Conservation (phyloP, 2,329 filamentous ascomycete species). For the Cladorrhinum sp. region DNA sequence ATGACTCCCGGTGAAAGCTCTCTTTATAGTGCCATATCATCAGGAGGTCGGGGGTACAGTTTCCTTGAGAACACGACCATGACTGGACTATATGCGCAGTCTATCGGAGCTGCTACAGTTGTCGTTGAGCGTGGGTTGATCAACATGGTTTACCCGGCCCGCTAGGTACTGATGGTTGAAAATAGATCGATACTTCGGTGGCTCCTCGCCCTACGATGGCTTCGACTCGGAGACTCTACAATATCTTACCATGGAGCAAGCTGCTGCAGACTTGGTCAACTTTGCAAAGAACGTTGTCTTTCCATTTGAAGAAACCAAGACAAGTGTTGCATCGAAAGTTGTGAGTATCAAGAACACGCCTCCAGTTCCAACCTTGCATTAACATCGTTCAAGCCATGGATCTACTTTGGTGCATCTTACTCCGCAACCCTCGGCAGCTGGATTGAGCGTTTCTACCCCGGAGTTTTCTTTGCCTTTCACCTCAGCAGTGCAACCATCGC, state of each 20-base stretch:
- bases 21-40: slow-evolving; percentile 16
- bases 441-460: slow-evolving; percentile 24
- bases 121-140: slow-evolving; percentile 24
- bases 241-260: slow-evolving; percentile 24
- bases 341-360: slow-evolving; percentile 9
- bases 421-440: slow-evolving; percentile 25
- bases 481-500: slow-evolving; percentile 25
- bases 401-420: slow-evolving; percentile 25
- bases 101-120: slow-evolving; percentile 20
- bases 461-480: slow-evolving; percentile 24
- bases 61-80: slow-evolving; percentile 26
- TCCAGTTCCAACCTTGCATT: not conserved
- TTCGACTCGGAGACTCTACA: slow-evolving; percentile 25
- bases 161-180: not conserved
- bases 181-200: slow-evolving; percentile 25
- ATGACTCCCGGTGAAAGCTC: slow-evolving; percentile 23
- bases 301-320: slow-evolving; percentile 17
- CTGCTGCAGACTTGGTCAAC: slow-evolving; percentile 23
- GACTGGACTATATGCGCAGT: slow-evolving; percentile 20
- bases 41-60: slow-evolving; percentile 12
- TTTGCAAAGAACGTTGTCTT: slow-evolving; percentile 25
- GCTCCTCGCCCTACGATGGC: slow-evolving; percentile 24
- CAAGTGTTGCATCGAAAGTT: slow-evolving; percentile 18
- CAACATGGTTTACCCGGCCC: not conserved
- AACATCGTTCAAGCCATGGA: slow-evolving; percentile 18